Evolutionary conservation across 192 early-diverging fungal genomes (phyloP).

Genomic region (Coemansia sp.): DNA sequence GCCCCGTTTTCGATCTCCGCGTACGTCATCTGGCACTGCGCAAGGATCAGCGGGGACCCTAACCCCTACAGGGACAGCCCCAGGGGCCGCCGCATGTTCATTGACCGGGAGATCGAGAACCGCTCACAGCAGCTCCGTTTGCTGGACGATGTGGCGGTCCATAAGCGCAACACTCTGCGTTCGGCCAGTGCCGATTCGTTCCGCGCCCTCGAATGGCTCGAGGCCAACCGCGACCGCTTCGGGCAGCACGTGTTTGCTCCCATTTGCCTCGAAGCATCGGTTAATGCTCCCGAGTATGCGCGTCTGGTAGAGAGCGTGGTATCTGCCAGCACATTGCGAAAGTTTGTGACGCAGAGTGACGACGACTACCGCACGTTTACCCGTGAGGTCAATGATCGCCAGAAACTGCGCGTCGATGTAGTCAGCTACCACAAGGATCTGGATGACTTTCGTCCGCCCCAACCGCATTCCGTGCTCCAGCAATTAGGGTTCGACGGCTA

Average conservation of each 20-base stretch:
- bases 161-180: slow-evolving; percentile 58
- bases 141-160: slow-evolving; percentile 60
- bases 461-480: slow-evolving; percentile 37
- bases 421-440: slow-evolving; percentile 49
- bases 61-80: too few species aligned
- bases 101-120: slow-evolving; percentile 39
- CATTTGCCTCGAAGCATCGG: slow-evolving; percentile 66
- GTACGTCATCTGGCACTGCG: neutral
- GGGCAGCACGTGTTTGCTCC: slow-evolving; percentile 73
- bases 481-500: slow-evolving; percentile 74
- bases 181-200: slow-evolving; percentile 56
- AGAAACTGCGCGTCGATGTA: slow-evolving; percentile 62
- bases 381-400: slow-evolving; percentile 61
- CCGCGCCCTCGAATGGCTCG: slow-evolving; percentile 69
- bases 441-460: slow-evolving; percentile 31
- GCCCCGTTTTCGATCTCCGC: neutral
- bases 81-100: too few species aligned
- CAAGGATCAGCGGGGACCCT: too few species aligned
- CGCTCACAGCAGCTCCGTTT: slow-evolving; percentile 54
- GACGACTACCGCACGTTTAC: slow-evolving; percentile 77
- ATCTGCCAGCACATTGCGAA: slow-evolving; percentile 57
- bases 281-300: slow-evolving; percentile 61
- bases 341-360: slow-evolving; percentile 74
- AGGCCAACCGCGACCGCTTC: slow-evolving; percentile 64
- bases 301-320: slow-evolving; percentile 65